These are phyloP conservation scores for Teunomyces atbi DNA, from an alignment of 805 yeast genomes.

Conservation along the genomic window DNA sequence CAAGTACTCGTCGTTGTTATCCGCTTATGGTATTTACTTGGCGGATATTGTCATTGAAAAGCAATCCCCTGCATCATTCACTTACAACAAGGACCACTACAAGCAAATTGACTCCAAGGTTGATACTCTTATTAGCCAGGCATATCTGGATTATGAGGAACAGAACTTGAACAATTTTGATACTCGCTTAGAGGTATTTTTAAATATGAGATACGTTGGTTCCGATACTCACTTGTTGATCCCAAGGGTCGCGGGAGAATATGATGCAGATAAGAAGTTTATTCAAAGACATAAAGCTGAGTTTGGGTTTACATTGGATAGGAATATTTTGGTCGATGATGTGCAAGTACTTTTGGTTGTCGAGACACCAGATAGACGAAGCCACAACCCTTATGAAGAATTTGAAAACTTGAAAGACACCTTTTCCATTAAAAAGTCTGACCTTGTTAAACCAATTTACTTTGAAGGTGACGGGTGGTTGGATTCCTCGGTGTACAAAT, in stretches of 20 bases:
- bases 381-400: conserved; percentile 19
- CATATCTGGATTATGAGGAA: conserved; percentile 31
- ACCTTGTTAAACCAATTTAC: conserved; percentile 36
- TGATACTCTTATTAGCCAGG: conserved; percentile 40
- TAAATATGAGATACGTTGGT: conserved; percentile 81
- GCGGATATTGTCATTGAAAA: conserved; percentile 50
- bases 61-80: conserved; percentile 34
- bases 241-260: conserved; percentile 21
- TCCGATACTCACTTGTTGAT: conserved; percentile 88
- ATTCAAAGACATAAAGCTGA: conserved; percentile 30
- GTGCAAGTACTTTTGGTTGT: conserved; percentile 28
- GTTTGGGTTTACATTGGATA: conserved; percentile 36
- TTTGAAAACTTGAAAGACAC: conserved; percentile 1
- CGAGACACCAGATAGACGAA: conserved; percentile 12
- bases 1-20: conserved; percentile 76
- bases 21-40: conserved; percentile 85
- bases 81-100: conserved; percentile 24
- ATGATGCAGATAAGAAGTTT: conserved; percentile 24
- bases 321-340: conserved; percentile 37
- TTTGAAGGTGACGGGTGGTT: conserved; percentile 49
- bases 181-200: conserved; percentile 57
- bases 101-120: conserved; percentile 45
- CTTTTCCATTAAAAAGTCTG: neutral
- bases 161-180: conserved; percentile 52
- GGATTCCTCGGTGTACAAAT: conserved; percentile 35